Evolutionary conservation across 1,284 basidiomycete species (phyloP).

Genomic region (Baeospora myosura): DNA sequence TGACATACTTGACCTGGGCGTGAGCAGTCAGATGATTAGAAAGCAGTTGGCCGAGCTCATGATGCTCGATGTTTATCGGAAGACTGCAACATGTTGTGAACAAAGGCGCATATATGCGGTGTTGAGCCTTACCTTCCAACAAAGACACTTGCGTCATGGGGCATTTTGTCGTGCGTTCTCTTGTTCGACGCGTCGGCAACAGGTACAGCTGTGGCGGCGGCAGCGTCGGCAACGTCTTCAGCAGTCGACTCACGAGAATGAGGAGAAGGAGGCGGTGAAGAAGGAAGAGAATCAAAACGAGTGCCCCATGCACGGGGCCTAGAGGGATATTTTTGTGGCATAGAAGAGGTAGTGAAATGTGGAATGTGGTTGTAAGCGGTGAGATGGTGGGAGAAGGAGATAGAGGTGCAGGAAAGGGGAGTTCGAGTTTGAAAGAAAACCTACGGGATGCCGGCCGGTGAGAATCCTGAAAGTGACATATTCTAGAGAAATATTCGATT

Average conservation of each 20-base stretch:
- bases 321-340: slow-evolving; percentile 33
- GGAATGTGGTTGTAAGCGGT: slow-evolving; percentile 13
- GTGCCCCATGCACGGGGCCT: slow-evolving; percentile 54
- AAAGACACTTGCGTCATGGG: slow-evolving; percentile 72
- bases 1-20: slow-evolving; percentile 57
- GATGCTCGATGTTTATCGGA: slow-evolving; percentile 57
- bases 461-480: too few relatives aligned
- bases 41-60: slow-evolving; percentile 51
- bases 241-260: slow-evolving; percentile 18
- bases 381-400: slow-evolving; percentile 7
- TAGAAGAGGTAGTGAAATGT: slow-evolving; percentile 22
- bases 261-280: slow-evolving; percentile 30
- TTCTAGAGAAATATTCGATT: too few relatives aligned
- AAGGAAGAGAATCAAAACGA: slow-evolving; percentile 51
- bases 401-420: not conserved
- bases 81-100: slow-evolving; percentile 38
- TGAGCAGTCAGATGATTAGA: slow-evolving; percentile 57
- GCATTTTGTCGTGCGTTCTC: slow-evolving; percentile 39
- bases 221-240: slow-evolving; percentile 13
- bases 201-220: slow-evolving; percentile 17
- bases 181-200: slow-evolving; percentile 20
- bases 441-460: not conserved
- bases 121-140: slow-evolving; percentile 56
- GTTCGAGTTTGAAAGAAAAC: not conserved
- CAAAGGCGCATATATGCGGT: slow-evolving; percentile 6